phyloP scores from a whole-genome alignment of 768 basidiomycete genomes.

The Mrakia frigida region DNA sequence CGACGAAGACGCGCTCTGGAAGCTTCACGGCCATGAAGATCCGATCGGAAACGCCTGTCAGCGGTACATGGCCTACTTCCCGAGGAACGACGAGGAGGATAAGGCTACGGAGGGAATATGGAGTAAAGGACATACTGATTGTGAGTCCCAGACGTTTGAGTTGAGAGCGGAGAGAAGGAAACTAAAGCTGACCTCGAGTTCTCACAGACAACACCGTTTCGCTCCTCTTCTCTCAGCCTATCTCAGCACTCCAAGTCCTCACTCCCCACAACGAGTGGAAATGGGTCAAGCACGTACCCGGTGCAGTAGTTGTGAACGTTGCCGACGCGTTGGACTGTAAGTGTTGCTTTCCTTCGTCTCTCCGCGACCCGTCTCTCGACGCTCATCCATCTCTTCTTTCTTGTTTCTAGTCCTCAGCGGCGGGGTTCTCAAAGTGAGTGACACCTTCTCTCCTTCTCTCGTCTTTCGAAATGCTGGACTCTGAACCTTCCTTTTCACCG shows the following conservation, averaged over 20 bases:
- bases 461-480: neutral
- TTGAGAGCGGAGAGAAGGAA: no score
- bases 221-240: constrained; percentile 39
- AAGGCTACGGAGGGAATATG: constrained; percentile 35
- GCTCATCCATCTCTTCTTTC: neutral
- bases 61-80: constrained; percentile 36
- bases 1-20: constrained; percentile 38
- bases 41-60: constrained; percentile 35
- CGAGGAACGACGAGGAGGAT: constrained; percentile 32
- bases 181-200: constrained; percentile 15
- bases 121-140: constrained; percentile 39
- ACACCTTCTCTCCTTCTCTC: neutral
- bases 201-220: constrained; percentile 34
- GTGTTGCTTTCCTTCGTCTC: neutral
- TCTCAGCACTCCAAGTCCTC: constrained; percentile 40
- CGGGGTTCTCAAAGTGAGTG: constrained; percentile 34
- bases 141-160: no score
- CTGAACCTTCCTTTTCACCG: neutral
- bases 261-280: constrained; percentile 38
- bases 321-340: constrained; percentile 38
- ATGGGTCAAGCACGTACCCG: constrained; percentile 37
- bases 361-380: neutral
- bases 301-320: constrained; percentile 40
- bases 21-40: constrained; percentile 35
- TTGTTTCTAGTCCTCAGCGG: constrained; percentile 32